Evolutionary conservation across 805 yeast genomes (phyloP), one percentile per base, ranked within the genome.

Genomic region (Kodamaea sagamina): DNA sequence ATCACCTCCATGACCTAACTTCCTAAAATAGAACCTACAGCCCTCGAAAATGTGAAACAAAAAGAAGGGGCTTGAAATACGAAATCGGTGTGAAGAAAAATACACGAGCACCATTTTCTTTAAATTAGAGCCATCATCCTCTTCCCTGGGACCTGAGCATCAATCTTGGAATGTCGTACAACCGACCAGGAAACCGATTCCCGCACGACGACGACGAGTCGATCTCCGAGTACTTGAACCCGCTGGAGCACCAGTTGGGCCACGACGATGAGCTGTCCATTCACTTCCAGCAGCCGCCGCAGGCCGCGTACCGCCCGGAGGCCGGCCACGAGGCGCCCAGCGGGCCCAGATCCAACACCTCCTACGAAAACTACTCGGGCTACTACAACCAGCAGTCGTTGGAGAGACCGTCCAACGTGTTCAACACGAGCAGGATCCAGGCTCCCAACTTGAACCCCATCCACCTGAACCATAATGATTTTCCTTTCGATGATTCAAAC

Each of bases 221-320:
- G 21, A 42, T 47, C 27, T 32, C 43, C 15, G 53, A 49, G 32
- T 47, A 49, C 42, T 42, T 49, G 42, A 49, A 49, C 24, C 53
- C 53, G 19, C 27, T 4, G 27, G 18, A 27, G 3, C 39, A 36
- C 31, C 36, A 31, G 26, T 24, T 24, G 18, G 22, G 26, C 5
- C 8, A 28, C 35, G 54, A 48, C 26, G 50, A 42, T 21, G 27
- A 29, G 4, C 36, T 44, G 12, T 57, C 63, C 4, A 51, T 62
- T 29, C 56, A 59, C 42, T 63, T 63, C 44, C 58, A 54, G 40
- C 65, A 59, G 17, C 67, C 67, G 1, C 55, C 58, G 13, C 61
- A 63, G 1, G 59, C 47, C 41, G 49, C 50, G 10, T 55, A 17
- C n/a, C 19, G 34, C 15, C 19, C 34, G 6, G 17, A 29, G 11